Base-by-base conservation (phyloP, 2,329 filamentous ascomycete species). In the Colletotrichum chlorophyti region DNA sequence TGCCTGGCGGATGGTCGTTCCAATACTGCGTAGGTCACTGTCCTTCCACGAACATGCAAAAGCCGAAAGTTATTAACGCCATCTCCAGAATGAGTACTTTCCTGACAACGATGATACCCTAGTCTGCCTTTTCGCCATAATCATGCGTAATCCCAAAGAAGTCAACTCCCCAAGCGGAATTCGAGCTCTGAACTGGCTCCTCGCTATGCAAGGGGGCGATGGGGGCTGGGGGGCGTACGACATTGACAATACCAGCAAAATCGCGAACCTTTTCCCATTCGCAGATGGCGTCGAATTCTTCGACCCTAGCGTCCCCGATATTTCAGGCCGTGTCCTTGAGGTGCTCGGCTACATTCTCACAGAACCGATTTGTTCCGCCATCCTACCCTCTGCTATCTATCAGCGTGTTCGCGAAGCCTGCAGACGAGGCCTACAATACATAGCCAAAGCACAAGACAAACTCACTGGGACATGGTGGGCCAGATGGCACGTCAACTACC, bases 401-500 rank as follows among this genome's bases (percentile, higher is more conserved):
- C 31, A 46, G 15, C 50, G 50, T 12, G 15, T 53, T 5, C 42
- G 42, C 19, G 42, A 53, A 4, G 51, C 42, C 4, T 53, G 42
- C 24, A 31, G 14, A 17, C 27, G 23, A 1, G 51, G 41, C 5
- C 32, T 53, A 1, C 15, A 19, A 17, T 53, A 53, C 26, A 6
- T 53, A 5, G 23, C 41, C 6, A 47, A 31, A 15, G n/a, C 41
- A 12, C 51, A 53, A n/a, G 41, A 53, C 24, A 47, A 40, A 3
- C 32, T 47, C 15, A 53, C 51, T 3, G 42, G 42, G 3, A 47
- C 51, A 3, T 53, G 51, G 51, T 32, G 51, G 41, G 41, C 51
- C 21, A 53, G 51, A 3, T 53, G 51, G 51, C 51, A 53, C 17
- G 51, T 53, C 32, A 53, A 53, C 51, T 45, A 53, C 41, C 11